These are phyloP conservation scores for Suillus occidentalis DNA, from an alignment of 768 basidiomycete species.

Conservation along the genomic window DNA sequence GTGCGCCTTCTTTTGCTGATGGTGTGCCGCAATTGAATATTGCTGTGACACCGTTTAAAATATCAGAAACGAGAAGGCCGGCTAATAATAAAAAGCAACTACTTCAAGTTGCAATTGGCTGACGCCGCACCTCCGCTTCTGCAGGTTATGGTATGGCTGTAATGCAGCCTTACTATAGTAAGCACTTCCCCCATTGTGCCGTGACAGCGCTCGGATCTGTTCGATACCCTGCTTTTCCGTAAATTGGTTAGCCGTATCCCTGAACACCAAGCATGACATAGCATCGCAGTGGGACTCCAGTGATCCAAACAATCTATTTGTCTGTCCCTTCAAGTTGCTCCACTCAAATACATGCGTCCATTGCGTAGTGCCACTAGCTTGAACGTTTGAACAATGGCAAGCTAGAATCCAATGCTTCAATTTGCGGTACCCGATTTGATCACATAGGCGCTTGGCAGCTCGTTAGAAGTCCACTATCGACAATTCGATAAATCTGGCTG, in stretches of 20 bases:
- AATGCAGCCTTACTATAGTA: background rate
- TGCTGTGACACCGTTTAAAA: background rate
- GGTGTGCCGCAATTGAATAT: background rate
- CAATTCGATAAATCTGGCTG: background rate
- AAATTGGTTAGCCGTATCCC: background rate
- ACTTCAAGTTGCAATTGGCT: background rate
- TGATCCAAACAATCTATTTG: background rate
- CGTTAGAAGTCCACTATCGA: background rate
- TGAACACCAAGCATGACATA: background rate
- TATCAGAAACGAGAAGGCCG: background rate
- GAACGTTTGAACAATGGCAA: background rate
- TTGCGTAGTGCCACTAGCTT: background rate
- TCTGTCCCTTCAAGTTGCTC: background rate
- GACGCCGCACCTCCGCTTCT: background rate
- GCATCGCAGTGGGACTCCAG: background rate
- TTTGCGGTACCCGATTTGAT: background rate
- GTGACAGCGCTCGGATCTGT: background rate
- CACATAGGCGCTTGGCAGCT: background rate
- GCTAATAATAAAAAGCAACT: background rate
- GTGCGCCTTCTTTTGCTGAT: background rate
- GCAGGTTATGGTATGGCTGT: background rate
- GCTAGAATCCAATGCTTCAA: background rate
- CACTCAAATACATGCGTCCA: background rate
- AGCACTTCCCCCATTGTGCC: too few relatives aligned
- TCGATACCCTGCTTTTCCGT: background rate